These are phyloP conservation scores for Ogataea siamensis DNA, from an alignment of 805 yeast genomes.

Conservation along the genomic window DNA sequence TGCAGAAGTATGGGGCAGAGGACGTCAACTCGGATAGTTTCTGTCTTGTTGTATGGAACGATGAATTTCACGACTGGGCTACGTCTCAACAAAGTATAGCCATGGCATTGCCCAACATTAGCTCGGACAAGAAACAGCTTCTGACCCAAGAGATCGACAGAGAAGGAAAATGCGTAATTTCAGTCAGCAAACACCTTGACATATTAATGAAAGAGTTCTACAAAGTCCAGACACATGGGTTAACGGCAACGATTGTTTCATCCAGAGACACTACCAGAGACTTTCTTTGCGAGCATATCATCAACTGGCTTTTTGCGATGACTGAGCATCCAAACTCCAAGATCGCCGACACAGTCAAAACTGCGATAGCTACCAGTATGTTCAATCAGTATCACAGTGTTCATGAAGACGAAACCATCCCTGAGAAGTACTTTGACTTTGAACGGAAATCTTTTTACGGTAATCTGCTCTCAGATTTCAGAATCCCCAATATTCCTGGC, in stretches of 20 bases:
- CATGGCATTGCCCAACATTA: slow-evolving; percentile 14
- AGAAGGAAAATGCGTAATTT: slow-evolving; percentile 50
- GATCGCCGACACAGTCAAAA: slow-evolving; percentile 41
- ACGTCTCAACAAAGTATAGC: slow-evolving; percentile 23
- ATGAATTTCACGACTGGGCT: slow-evolving; percentile 63
- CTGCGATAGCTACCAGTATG: slow-evolving; percentile 44
- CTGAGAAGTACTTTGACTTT: slow-evolving; percentile 18
- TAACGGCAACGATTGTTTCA: slow-evolving; percentile 54
- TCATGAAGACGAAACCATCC: slow-evolving; percentile 30
- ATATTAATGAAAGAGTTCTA: slow-evolving; percentile 17
- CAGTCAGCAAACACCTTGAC: slow-evolving; percentile 30
- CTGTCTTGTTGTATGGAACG: slow-evolving; percentile 69
- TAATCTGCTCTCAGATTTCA: slow-evolving; percentile 35
- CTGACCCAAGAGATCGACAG: slow-evolving; percentile 45
- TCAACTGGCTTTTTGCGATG: slow-evolving; percentile 52
- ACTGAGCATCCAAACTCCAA: slow-evolving; percentile 36
- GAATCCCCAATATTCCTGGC: slow-evolving; percentile 37
- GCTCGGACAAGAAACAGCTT: slow-evolving; percentile 6
- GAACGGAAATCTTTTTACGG: slow-evolving; percentile 27
- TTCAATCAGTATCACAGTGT: slow-evolving; percentile 36
- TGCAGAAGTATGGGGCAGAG: slow-evolving; percentile 33
- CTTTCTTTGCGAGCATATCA: slow-evolving; percentile 41
- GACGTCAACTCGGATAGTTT: slow-evolving; percentile 40
- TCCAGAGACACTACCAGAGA: slow-evolving; percentile 52
- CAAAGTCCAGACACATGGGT: slow-evolving; percentile 36